A percentile compares a stretch with the other conserved stretches of the same genome.
Evolutionary conservation across 2,329 filamentous ascomycete species (phyloP).

Genomic region (Alternaria longipes): DNA sequence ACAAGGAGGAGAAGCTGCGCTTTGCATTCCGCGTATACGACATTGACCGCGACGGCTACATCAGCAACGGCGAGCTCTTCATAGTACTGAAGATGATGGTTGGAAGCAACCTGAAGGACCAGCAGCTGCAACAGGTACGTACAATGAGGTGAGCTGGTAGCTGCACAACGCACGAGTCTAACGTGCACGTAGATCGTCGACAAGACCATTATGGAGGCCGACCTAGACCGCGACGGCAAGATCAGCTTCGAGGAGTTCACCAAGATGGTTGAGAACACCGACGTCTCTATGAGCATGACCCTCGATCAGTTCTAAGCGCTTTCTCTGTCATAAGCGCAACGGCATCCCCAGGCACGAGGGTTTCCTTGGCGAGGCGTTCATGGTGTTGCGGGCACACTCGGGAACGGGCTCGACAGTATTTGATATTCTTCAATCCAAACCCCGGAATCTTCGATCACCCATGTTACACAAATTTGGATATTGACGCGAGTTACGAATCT

Average conservation of each 20-base stretch:
- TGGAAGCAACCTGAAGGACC: conserved; percentile 97
- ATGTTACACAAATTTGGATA: not conserved
- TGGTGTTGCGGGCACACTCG: conserved; percentile 33
- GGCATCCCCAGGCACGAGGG: conserved; percentile 27
- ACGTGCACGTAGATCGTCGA: conserved; percentile 78
- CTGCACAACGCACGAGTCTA: conserved; percentile 4
- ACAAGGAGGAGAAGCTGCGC: conserved; percentile 97
- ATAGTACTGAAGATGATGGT: conserved; percentile 99
- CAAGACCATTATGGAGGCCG: conserved; percentile 99
- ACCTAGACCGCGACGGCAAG: conserved; percentile 93
- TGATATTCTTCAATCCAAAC: conserved; percentile 41
- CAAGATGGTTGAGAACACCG: conserved; percentile 97
- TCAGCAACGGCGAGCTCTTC: conserved; percentile 98
- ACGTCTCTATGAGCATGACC: conserved; percentile 74
- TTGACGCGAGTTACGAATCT: not conserved
- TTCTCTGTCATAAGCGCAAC: conserved; percentile 22
- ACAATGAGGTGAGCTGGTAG: not conserved
- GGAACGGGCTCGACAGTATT: conserved; percentile 34
- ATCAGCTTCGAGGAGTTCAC: conserved; percentile 99
- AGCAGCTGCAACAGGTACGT: conserved; percentile 85
- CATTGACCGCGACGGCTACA: conserved; percentile 97
- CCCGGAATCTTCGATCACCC: conserved; percentile 1
- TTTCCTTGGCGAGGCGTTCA: conserved; percentile 48
- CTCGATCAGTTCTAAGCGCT: conserved; percentile 61
- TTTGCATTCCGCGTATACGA: conserved; percentile 99